Evolutionary conservation across 192 early-diverging fungal species (phyloP).

Genomic region (Podila clonocystis): DNA sequence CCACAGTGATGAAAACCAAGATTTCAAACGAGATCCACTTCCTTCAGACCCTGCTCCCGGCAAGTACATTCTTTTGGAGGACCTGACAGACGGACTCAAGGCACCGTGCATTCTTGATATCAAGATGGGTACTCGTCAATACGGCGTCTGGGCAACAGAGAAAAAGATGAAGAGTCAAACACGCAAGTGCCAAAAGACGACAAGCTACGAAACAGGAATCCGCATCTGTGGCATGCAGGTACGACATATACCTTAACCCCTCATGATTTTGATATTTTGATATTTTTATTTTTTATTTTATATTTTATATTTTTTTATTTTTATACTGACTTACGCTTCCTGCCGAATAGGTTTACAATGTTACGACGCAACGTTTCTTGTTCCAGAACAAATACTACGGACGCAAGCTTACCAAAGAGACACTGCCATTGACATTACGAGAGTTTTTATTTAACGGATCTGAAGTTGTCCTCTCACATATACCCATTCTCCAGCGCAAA

Average conservation of each 20-base stretch:
- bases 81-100: slow-evolving; percentile 89
- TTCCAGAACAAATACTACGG: slow-evolving; percentile 98
- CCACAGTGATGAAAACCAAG: slow-evolving; percentile 33
- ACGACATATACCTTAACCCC: slow-evolving; percentile 11
- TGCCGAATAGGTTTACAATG: slow-evolving; percentile 80
- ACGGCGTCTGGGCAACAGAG: slow-evolving; percentile 87
- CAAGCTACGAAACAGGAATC: slow-evolving; percentile 91
- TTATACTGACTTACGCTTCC: slow-evolving; percentile 13
- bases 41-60: slow-evolving; percentile 50
- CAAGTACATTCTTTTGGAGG: slow-evolving; percentile 94
- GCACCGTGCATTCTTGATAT: slow-evolving; percentile 96
- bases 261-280: too few species aligned
- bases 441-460: slow-evolving; percentile 91
- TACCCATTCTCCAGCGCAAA: slow-evolving; percentile 83
- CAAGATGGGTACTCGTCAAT: slow-evolving; percentile 99
- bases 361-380: slow-evolving; percentile 72
- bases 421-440: slow-evolving; percentile 80
- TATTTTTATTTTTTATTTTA: too few species aligned
- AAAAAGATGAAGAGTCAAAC: slow-evolving; percentile 91
- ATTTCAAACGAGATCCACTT: slow-evolving; percentile 37
- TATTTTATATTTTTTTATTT: slow-evolving; percentile 11
- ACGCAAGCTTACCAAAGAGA: slow-evolving; percentile 79
- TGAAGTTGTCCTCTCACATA: slow-evolving; percentile 74
- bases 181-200: slow-evolving; percentile 91
- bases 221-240: slow-evolving; percentile 99